phyloP scores from a whole-genome alignment of 306 rosid species.

The Neltuma alba region DNA sequence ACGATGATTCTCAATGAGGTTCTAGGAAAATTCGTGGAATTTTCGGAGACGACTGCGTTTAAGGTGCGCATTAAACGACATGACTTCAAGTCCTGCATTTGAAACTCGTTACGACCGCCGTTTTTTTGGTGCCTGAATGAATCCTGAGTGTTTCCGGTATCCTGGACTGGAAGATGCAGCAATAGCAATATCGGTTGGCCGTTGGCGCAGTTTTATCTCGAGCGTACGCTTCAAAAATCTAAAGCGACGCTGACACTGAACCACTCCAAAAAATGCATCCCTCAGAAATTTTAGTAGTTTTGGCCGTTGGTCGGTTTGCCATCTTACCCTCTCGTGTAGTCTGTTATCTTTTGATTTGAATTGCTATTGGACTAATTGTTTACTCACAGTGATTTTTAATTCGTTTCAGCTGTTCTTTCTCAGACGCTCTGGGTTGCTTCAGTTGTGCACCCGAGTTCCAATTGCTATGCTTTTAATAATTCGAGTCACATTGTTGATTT shows the following conservation, averaged over 20 bases:
- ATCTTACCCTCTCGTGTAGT: background rate
- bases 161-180: background rate
- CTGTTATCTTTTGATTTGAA: background rate
- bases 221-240: conserved; percentile 30
- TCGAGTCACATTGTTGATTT: conserved; percentile 90
- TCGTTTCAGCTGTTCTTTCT: conserved; percentile 56
- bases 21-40: background rate
- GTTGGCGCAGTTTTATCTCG: background rate
- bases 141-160: background rate
- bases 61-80: conserved; percentile 22
- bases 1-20: background rate
- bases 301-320: conserved; percentile 39
- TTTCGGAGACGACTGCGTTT: background rate
- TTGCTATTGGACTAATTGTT: background rate
- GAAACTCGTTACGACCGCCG: background rate
- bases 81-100: background rate
- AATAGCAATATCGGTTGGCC: background rate
- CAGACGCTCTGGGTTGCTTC: conserved; percentile 52
- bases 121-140: background rate
- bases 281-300: conserved; percentile 17
- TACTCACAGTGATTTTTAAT: background rate
- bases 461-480: conserved; percentile 77
- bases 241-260: conserved; percentile 18
- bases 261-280: conserved; percentile 35
- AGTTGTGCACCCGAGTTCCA: conserved; percentile 63